A percentile compares a stretch with the other conserved stretches of the same genome.
These are phyloP conservation scores for Rhizopogon vinicolor DNA, from an alignment of 768 basidiomycete genomes.

Conservation along the genomic window DNA sequence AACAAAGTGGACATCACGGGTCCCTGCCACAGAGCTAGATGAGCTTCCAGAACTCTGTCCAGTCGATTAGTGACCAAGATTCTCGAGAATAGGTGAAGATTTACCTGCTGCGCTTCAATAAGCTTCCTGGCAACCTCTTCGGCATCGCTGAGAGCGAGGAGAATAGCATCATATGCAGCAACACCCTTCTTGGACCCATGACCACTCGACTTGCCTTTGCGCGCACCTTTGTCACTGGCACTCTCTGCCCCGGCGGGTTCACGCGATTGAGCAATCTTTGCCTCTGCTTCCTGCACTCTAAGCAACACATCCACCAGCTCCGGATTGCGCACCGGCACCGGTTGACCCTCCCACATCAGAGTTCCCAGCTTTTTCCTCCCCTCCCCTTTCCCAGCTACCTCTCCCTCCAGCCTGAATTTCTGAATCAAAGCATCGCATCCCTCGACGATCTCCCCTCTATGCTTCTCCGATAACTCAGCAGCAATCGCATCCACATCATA, in stretches of 20 bases:
- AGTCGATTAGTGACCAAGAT: neutral
- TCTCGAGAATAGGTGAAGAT: slow-evolving; percentile 6
- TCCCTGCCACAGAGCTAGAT: slow-evolving; percentile 35
- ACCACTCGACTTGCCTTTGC: slow-evolving; percentile 31
- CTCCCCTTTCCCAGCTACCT: slow-evolving; percentile 28
- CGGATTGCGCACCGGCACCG: slow-evolving; percentile 82
- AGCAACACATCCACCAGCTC: slow-evolving; percentile 87
- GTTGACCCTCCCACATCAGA: slow-evolving; percentile 76
- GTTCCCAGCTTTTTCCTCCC: slow-evolving; percentile 52
- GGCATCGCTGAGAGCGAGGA: slow-evolving; percentile 84
- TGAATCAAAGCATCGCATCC: slow-evolving; percentile 53
- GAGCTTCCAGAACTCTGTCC: slow-evolving; percentile 40
- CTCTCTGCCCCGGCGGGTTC: slow-evolving; percentile 21
- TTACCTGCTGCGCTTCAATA: slow-evolving; percentile 79
- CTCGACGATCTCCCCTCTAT: slow-evolving; percentile 58
- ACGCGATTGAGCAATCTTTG: slow-evolving; percentile 41
- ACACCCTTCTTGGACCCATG: slow-evolving; percentile 66
- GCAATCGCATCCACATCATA: slow-evolving; percentile 82
- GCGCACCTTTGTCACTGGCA: slow-evolving; percentile 24
- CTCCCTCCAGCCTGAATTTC: slow-evolving; percentile 42
- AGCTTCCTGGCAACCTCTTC: slow-evolving; percentile 81
- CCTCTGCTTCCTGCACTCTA: slow-evolving; percentile 76
- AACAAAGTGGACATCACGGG: slow-evolving; percentile 77
- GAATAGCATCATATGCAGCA: slow-evolving; percentile 82
- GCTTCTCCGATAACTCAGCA: slow-evolving; percentile 51